Evolutionary conservation across 176 grass and related monocot genomes (phyloP).

Genomic region (Leersia perrieri): DNA sequence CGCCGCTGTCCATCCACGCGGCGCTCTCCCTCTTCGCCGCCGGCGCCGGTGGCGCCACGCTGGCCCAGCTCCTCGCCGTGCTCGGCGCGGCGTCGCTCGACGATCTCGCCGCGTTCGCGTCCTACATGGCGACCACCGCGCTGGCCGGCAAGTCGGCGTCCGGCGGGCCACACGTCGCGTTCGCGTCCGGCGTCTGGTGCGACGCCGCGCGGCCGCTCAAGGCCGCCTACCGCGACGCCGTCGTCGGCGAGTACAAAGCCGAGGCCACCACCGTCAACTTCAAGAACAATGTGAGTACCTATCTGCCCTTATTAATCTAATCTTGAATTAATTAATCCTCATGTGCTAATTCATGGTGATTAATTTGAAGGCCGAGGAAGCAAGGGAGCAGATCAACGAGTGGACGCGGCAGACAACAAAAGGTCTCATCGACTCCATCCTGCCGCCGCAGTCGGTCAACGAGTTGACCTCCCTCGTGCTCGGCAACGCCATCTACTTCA

Average conservation of each 20-base stretch:
- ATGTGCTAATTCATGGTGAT: too few species aligned
- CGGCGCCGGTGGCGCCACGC: neutral
- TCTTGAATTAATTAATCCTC: neutral
- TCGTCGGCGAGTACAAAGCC: neutral
- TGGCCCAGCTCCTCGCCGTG: constrained; percentile 10
- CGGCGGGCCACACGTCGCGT: neutral
- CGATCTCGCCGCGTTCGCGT: neutral
- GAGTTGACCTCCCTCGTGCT: neutral
- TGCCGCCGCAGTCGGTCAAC: neutral
- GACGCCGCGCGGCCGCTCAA: too few species aligned
- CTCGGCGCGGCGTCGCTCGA: neutral
- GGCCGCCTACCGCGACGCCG: constrained; percentile 12
- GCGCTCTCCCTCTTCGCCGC: constrained; percentile 1
- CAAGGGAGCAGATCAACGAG: constrained; percentile 18
- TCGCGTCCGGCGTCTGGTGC: neutral
- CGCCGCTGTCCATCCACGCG: constrained; percentile 16
- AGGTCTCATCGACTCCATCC: neutral
- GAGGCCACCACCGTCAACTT: neutral
- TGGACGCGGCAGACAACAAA: neutral
- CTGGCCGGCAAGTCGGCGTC: neutral
- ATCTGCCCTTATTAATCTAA: too few species aligned
- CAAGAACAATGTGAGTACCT: neutral
- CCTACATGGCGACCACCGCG: neutral
- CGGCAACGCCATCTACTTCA: constrained; percentile 48
- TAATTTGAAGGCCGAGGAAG: neutral